A percentile compares a stretch with the other conserved stretches of the same genome.
Evolutionary conservation across 768 basidiomycete species (phyloP).

Genomic region (Cubamyces sp.): DNA sequence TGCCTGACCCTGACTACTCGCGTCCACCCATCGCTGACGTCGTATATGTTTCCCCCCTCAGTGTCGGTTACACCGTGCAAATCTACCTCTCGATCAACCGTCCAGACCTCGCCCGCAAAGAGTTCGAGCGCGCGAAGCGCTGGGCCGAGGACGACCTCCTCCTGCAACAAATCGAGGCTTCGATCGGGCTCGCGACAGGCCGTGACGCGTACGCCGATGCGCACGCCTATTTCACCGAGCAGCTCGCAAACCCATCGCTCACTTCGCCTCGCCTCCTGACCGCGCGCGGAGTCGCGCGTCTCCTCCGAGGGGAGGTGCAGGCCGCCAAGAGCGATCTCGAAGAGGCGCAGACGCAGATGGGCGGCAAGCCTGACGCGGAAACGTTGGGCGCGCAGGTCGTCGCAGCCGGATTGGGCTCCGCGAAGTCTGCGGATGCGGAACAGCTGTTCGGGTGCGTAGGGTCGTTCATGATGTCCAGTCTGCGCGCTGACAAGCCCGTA

Average conservation of each 20-base stretch:
- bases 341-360: slow-evolving; percentile 66
- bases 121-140: slow-evolving; percentile 80
- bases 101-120: slow-evolving; percentile 83
- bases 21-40: not conserved
- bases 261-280: slow-evolving; percentile 75
- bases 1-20: not conserved
- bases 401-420: slow-evolving; percentile 56
- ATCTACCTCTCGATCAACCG: slow-evolving; percentile 91
- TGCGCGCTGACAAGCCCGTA: slow-evolving; percentile 22
- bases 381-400: slow-evolving; percentile 70
- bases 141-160: slow-evolving; percentile 91
- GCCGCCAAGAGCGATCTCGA: slow-evolving; percentile 84
- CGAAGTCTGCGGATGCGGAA: slow-evolving; percentile 66
- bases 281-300: slow-evolving; percentile 77
- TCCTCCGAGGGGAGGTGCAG: slow-evolving; percentile 73
- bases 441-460: slow-evolving; percentile 65
- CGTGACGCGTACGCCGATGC: slow-evolving; percentile 64
- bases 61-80: slow-evolving; percentile 82
- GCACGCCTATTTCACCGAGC: slow-evolving; percentile 77
- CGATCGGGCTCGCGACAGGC: slow-evolving; percentile 74
- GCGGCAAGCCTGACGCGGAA: slow-evolving; percentile 57
- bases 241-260: slow-evolving; percentile 78
- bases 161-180: slow-evolving; percentile 87
- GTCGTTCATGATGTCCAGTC: no score
- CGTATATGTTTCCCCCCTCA: slow-evolving; percentile 35